Evolutionary conservation across 2,329 filamentous ascomycete species (phyloP), one percentile per base, ranked within the genome.

Genomic region (Cylindrodendrum hubeiense): DNA sequence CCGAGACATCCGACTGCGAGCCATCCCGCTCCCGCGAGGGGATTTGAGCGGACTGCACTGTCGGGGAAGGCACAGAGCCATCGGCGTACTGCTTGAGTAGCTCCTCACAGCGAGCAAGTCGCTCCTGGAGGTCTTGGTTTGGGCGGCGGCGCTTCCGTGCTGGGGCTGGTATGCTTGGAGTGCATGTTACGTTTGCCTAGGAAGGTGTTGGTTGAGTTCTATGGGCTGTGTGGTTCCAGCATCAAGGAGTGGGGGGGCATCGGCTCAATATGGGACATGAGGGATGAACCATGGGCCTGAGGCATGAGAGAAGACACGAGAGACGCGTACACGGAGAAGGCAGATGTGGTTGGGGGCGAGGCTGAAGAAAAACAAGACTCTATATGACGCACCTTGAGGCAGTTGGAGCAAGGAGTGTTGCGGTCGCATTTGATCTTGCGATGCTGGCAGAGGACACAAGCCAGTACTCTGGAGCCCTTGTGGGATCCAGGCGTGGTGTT

Each of bases 341-440:
- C 30, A 19, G n/a, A 33, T 26, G 19, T 50, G 28, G 28, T 33
- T 28, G 47, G 30, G 30, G 26, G n/a, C 24, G 44, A 34, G 56
- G 53, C 26, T 47, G 33, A 13, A 50, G 19, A 37, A 37, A 62
- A 17, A 33, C n/a, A 52, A 41, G 44, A 33, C 50, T 24, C 49
- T 76, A 71, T 52, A 28, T 22, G 54, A 74, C 78, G 66, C 70
- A 89, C 87, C 83, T 89, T 89, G 74, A 86, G 78, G 69, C 87
- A 89, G 70, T 89, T 89, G 63, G 86, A 84, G 71, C 87, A 89
- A 4, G 87, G 87, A 43, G 84, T 87, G 44, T 83, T 84, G 65
- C 87, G 83, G 71, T 89, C 87, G 77, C 87, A 90, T 75, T 88
- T 89, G 77, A 89, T 89, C 78, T 90, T 89, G 71, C 87, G 84